Evolutionary conservation across 2,329 filamentous ascomycete species (phyloP).

Genomic region (Pseudogymnoascus sp.): DNA sequence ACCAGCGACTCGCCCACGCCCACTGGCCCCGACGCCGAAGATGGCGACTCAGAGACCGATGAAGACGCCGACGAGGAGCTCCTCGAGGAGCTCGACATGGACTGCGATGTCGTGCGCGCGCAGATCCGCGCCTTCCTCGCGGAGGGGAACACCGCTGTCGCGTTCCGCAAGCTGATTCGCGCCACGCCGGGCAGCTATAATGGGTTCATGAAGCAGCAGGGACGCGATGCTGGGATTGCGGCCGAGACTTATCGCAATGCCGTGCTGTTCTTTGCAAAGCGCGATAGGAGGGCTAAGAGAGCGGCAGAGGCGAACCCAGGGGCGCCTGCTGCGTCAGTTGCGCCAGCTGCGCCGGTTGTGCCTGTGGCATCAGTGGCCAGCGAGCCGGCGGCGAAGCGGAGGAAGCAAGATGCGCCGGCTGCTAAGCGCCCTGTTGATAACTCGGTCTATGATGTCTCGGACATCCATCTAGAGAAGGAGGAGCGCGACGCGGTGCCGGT

Average conservation of each 20-base stretch:
- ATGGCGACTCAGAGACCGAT: conserved; percentile 14
- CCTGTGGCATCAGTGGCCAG: not conserved
- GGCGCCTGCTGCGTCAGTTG: not conserved
- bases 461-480: conserved; percentile 40
- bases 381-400: not conserved
- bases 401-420: not conserved
- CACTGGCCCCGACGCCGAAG: conserved; percentile 9
- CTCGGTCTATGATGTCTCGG: conserved; percentile 32
- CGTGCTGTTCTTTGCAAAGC: conserved; percentile 40
- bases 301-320: conserved; percentile 11
- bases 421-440: not conserved
- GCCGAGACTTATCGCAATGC: conserved; percentile 31
- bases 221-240: conserved; percentile 30
- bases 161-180: conserved; percentile 34
- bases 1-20: not conserved
- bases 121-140: conserved; percentile 36
- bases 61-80: conserved; percentile 13
- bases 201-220: conserved; percentile 43
- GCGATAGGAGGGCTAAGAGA: conserved; percentile 35
- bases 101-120: conserved; percentile 31
- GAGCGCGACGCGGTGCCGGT: conserved; percentile 37
- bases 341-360: not conserved
- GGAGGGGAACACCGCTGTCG: conserved; percentile 36
- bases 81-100: conserved; percentile 12
- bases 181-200: conserved; percentile 30